Conservation (phyloP, 345 rosid species). For the Nasturtium officinale region DNA sequence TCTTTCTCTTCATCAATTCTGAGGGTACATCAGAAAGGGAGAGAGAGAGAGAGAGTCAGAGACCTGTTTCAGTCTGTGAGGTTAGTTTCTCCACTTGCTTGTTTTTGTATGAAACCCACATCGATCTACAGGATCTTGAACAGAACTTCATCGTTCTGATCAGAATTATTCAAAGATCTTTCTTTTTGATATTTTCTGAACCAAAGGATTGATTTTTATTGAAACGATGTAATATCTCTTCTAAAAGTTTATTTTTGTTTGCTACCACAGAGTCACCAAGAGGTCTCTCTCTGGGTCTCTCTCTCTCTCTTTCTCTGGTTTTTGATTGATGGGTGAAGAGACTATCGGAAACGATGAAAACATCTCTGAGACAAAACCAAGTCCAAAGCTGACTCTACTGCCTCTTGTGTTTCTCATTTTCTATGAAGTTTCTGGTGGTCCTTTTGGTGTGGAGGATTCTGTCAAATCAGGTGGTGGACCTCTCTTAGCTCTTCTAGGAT, state of each 20-base stretch:
- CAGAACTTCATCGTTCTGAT: constrained; percentile 6
- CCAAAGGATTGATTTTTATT: constrained; percentile 2
- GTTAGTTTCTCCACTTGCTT: neutral
- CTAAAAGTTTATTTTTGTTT: constrained; percentile 20
- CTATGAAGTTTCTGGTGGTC: constrained; percentile 97
- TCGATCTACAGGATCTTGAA: constrained; percentile 10
- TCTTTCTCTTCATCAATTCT: neutral
- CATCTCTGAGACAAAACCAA: constrained; percentile 41
- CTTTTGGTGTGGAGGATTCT: constrained; percentile 92
- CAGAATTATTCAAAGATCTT: neutral
- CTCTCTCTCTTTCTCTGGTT: neutral
- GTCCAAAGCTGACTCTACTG: constrained; percentile 68
- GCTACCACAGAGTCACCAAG: constrained; percentile 20
- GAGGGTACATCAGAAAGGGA: neutral
- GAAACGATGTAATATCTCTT: neutral
- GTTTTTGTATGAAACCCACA: neutral
- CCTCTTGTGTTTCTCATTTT: constrained; percentile 88
- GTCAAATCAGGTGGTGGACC: constrained; percentile 93
- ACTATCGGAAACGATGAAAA: constrained; percentile 44
- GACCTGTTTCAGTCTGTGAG: neutral
- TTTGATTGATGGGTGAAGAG: constrained; percentile 71
- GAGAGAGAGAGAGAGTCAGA: neutral
- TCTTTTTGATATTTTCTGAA: neutral
- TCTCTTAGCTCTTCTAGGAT: constrained; percentile 75
- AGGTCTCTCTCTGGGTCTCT: neutral